Evolutionary conservation across 805 yeast genomes (phyloP).

Genomic region (Hanseniaspora pseudoguilliermondii): DNA sequence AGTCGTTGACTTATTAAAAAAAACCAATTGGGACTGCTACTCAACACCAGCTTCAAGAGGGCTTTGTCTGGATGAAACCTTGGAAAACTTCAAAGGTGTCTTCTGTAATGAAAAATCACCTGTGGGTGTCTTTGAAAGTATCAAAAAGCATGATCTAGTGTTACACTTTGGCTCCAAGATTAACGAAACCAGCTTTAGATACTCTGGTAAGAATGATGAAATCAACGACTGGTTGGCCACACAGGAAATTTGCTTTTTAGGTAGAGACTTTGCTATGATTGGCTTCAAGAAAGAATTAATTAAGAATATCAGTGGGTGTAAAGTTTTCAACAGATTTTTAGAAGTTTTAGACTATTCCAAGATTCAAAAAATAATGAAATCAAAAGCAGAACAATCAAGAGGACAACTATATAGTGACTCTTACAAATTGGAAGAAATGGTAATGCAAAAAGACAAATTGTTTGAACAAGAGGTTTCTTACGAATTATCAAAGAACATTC

Average conservation of each 20-base stretch:
- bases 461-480: constrained; percentile 35
- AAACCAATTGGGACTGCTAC: constrained; percentile 39
- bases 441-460: constrained; percentile 1
- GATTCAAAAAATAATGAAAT: neutral
- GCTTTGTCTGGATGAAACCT: constrained; percentile 50
- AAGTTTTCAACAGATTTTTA: constrained; percentile 37
- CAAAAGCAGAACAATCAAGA: constrained; percentile 10
- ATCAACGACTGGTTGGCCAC: constrained; percentile 3
- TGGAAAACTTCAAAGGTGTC: constrained; percentile 52
- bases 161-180: constrained; percentile 56
- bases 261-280: constrained; percentile 12
- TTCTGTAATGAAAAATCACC: constrained; percentile 45
- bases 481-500: constrained; percentile 32
- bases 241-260: constrained; percentile 8
- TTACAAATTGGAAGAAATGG: neutral
- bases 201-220: neutral
- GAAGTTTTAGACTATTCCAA: constrained; percentile 25
- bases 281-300: constrained; percentile 15
- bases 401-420: constrained; percentile 8
- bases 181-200: constrained; percentile 36
- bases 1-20: constrained; percentile 37
- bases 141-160: constrained; percentile 51
- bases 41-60: constrained; percentile 62
- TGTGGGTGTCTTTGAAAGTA: constrained; percentile 34
- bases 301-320: constrained; percentile 35